Evolutionary conservation across 257 asterid species (phyloP).

Genomic region (Solanum appendiculatum): DNA sequence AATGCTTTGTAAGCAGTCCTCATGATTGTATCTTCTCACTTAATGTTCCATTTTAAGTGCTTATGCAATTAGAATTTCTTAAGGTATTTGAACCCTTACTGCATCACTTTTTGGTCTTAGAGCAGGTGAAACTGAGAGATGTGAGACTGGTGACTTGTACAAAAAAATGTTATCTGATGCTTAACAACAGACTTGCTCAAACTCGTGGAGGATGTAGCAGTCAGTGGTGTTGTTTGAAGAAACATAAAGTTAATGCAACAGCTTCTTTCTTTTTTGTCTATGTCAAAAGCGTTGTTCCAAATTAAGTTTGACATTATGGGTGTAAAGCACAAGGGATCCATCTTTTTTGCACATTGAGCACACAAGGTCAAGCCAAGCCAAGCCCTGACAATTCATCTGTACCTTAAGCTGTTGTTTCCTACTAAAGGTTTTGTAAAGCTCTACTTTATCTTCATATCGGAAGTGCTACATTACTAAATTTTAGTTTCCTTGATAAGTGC

Average conservation of each 20-base stretch:
- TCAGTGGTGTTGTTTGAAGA: not conserved
- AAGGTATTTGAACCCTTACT: not conserved
- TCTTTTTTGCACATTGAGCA: not conserved
- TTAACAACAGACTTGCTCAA: not conserved
- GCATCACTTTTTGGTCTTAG: not conserved
- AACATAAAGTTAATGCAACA: not conserved
- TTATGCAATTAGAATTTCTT: not conserved
- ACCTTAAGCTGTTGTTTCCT: not conserved
- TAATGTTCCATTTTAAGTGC: not conserved
- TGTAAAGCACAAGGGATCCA: not conserved
- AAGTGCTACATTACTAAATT: not conserved
- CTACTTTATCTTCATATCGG: not conserved
- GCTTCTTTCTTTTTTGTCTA: not conserved
- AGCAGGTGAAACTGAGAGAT: not conserved
- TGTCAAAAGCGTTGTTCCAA: not conserved
- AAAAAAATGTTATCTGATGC: not conserved
- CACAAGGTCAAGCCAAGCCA: not conserved
- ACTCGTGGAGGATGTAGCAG: not conserved
- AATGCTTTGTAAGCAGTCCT: not conserved
- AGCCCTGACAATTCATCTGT: not conserved
- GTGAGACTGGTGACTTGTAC: not conserved
- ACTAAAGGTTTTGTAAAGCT: not conserved
- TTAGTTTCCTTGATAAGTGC: not conserved
- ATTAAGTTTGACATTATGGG: not conserved
- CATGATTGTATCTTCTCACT: not conserved